Base-by-base conservation (phyloP, 2,329 filamentous ascomycete genomes). In the Xylariales sp. region DNA sequence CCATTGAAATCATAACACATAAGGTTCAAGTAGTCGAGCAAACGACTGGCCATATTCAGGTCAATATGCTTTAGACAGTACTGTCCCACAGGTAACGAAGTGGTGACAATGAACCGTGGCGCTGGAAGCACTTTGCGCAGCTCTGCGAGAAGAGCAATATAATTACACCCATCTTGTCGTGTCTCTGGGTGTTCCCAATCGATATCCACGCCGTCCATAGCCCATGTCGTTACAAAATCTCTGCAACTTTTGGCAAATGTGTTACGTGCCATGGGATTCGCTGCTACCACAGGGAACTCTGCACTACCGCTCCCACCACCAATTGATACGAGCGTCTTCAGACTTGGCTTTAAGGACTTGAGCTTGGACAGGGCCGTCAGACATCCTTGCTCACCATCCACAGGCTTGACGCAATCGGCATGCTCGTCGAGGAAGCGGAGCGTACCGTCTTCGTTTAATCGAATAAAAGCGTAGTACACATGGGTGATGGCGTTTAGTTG, bases 1-100 rank as follows among this genome's bases (percentile, higher is more conserved):
- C 81, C 81, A 0, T 72, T 69, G 47, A 83, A 83, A 55, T 85
- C 81, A 52, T 85, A 85, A 11, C 73, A 69, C 82, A 85, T 85
- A 30, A 85, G 64, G 50, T 85, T 83, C 43, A 85, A 61, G 49
- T 75, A 66, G 54, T 85, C 78, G 31, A 85, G 66, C 25, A 76
- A 61, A 4, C 63, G 47, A 2, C 71, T 65, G 2, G 75, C 72
- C 10, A 66, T 61, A 3, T 50, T 48, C 4, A 84, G 61, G 44
- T 82, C 68, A 51, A 85, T 78, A 51, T 83, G 65, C 43, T 66
- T 66, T 15, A 85, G 65, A 12, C 73, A 76, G 67, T 78, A 84
- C 50, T 78, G 67, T 2, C 77, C 78, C 1, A 74, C 75, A 2
- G 81, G 78, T 2, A 85, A 69, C 7, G 80, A 80, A 2, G 78